These are phyloP conservation scores for Leishmania lainsoni DNA, from an alignment of 208 protist genomes.

Conservation along the genomic window DNA sequence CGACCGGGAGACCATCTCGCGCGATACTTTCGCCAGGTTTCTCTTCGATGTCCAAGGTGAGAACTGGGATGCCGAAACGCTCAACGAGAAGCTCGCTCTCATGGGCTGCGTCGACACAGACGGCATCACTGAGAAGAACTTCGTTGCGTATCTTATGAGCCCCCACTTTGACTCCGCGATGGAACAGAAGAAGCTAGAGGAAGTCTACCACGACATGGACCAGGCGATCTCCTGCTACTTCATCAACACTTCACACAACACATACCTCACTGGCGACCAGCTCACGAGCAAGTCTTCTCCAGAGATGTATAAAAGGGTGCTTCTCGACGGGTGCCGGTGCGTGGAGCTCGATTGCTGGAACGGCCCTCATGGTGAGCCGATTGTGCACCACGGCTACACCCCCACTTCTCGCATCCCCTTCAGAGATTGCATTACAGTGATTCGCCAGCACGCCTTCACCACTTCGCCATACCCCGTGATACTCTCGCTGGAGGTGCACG, in stretches of 20 bases:
- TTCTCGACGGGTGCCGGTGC: slow-evolving; percentile 79
- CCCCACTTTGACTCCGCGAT: slow-evolving; percentile 36
- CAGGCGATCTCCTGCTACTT: slow-evolving; percentile 88
- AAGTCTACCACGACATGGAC: slow-evolving; percentile 85
- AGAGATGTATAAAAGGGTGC: slow-evolving; percentile 71
- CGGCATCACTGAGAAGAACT: slow-evolving; percentile 38
- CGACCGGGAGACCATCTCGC: slow-evolving; percentile 37
- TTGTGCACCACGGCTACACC: slow-evolving; percentile 88
- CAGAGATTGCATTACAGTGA: slow-evolving; percentile 48
- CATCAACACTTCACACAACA: slow-evolving; percentile 96
- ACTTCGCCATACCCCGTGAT: slow-evolving; percentile 78
- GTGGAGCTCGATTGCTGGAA: slow-evolving; percentile 90
- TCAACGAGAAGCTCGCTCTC: slow-evolving; percentile 41
- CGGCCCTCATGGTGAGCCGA: slow-evolving; percentile 61
- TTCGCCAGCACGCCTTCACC: slow-evolving; percentile 71
- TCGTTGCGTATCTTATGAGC: slow-evolving; percentile 50
- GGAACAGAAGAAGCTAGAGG: slow-evolving; percentile 34
- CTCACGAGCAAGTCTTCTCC: slow-evolving; percentile 57
- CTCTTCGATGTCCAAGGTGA: slow-evolving; percentile 50
- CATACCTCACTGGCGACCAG: slow-evolving; percentile 95
- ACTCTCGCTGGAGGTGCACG: slow-evolving; percentile 83
- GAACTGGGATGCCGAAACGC: slow-evolving; percentile 29
- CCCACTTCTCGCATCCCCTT: slow-evolving; percentile 77
- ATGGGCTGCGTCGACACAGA: slow-evolving; percentile 43
- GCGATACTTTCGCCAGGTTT: slow-evolving; percentile 49